These are phyloP conservation scores for Pestalotiopsis sp. DNA, from an alignment of 2,329 filamentous ascomycete species.

Conservation along the genomic window DNA sequence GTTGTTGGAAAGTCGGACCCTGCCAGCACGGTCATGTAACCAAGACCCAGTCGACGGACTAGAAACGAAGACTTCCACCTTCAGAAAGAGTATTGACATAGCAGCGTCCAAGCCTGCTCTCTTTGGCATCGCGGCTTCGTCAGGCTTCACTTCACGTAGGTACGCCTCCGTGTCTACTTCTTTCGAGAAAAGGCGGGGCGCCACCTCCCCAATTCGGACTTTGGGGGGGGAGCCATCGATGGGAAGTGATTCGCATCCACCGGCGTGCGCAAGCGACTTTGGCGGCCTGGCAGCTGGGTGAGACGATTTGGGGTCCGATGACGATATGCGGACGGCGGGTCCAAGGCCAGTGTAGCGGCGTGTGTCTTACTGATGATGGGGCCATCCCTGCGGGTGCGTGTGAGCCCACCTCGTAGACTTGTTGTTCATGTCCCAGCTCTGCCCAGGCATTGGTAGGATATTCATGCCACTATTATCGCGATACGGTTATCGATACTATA, in stretches of 20 bases:
- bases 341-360: not conserved
- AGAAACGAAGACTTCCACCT: not conserved
- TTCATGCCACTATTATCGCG: not conserved
- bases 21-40: not conserved
- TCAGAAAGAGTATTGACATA: not conserved
- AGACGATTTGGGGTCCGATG: constrained; percentile 2
- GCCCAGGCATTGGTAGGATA: too few species aligned
- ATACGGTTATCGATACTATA: not conserved
- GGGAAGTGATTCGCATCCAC: not conserved
- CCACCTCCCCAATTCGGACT: not conserved
- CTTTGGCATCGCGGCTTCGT: not conserved
- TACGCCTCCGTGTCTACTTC: not conserved
- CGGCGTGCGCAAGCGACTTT: not conserved
- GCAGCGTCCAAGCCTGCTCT: not conserved
- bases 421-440: too few species aligned
- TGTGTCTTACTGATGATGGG: too few species aligned
- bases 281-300: not conserved
- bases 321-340: not conserved
- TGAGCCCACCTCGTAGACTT: too few species aligned
- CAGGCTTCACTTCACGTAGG: not conserved
- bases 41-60: not conserved
- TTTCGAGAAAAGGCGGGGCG: not conserved
- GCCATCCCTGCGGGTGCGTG: too few species aligned
- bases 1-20: not conserved
- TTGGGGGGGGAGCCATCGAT: not conserved